phyloP scores from a whole-genome alignment of 805 yeast species.

The Jamesozyma piceae region DNA sequence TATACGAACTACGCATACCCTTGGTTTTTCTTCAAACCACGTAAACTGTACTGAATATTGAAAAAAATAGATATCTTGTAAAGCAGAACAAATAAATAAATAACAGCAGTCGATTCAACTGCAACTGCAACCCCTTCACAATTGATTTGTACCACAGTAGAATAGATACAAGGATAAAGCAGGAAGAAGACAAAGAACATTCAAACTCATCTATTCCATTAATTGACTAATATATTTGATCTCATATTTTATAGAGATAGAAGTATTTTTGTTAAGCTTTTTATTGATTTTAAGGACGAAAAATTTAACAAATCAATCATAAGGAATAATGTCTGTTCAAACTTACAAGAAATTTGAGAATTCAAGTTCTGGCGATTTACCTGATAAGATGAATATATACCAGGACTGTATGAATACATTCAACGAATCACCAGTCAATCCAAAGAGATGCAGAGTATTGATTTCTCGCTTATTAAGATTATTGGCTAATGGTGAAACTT shows the following conservation, averaged over 20 bases:
- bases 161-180: background rate
- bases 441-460: conserved; percentile 75
- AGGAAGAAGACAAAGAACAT: background rate
- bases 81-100: background rate
- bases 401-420: conserved; percentile 91
- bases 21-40: conserved; percentile 1
- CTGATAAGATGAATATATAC: conserved; percentile 94
- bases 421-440: conserved; percentile 82
- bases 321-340: conserved; percentile 61
- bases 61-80: background rate
- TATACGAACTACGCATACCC: background rate
- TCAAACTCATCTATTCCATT: background rate
- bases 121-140: too few relatives aligned
- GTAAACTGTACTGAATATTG: too few relatives aligned
- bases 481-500: conserved; percentile 75
- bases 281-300: background rate
- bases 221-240: background rate
- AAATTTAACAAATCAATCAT: background rate
- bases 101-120: too few relatives aligned
- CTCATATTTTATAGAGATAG: background rate
- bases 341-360: conserved; percentile 81
- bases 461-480: conserved; percentile 77
- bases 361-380: conserved; percentile 52
- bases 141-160: too few relatives aligned
- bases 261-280: background rate